A percentile compares a stretch with the other conserved stretches of the same genome.
phyloP scores from a whole-genome alignment of 192 early-diverging fungal genomes.

The Entomortierella lignicola region DNA sequence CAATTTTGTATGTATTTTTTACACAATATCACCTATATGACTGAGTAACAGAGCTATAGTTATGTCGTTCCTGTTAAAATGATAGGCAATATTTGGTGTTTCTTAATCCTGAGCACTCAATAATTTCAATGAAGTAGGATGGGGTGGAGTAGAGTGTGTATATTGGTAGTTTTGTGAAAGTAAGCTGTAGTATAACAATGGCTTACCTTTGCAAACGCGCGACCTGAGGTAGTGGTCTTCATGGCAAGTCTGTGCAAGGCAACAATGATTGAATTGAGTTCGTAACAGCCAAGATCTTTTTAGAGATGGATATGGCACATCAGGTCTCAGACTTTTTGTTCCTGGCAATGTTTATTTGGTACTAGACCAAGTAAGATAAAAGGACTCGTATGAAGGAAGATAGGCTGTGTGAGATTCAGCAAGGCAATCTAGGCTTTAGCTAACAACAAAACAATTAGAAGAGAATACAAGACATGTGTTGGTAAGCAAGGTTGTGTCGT shows the following conservation, averaged over 20 bases:
- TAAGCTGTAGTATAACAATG: no score
- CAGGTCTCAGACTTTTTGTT: no score
- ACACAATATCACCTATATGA: no score
- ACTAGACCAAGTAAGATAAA: background rate
- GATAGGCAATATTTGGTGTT: no score
- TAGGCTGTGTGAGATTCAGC: background rate
- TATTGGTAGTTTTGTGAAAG: no score
- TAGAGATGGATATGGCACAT: no score
- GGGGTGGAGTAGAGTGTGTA: no score
- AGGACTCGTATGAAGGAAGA: background rate
- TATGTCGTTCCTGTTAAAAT: no score
- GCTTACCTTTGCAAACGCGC: constrained; percentile 49
- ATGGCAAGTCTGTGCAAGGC: constrained; percentile 5
- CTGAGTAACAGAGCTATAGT: no score
- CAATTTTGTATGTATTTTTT: background rate
- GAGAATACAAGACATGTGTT: background rate
- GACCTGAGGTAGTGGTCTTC: constrained; percentile 45
- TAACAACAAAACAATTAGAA: background rate
- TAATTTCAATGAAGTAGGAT: no score
- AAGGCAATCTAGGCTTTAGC: background rate
- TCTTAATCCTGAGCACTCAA: no score
- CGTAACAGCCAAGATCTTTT: no score
- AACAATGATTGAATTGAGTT: background rate
- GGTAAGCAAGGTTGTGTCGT: background rate
- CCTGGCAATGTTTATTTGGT: background rate